phyloP scores from a whole-genome alignment of 768 basidiomycete genomes.

The Mrakia blollopis region DNA sequence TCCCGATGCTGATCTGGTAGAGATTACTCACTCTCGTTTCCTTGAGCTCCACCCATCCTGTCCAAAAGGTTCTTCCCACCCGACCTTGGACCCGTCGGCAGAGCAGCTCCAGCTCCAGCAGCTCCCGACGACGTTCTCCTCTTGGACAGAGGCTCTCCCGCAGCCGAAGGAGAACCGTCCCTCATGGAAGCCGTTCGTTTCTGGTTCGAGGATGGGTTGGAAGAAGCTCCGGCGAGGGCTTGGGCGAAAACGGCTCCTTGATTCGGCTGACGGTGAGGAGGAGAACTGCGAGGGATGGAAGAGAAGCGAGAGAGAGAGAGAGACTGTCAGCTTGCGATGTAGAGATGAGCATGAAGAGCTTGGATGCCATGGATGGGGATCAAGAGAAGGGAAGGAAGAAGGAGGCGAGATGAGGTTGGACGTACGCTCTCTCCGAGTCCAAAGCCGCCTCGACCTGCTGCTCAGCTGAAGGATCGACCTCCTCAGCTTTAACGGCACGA shows the following conservation, averaged over 20 bases:
- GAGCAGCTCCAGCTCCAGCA: background rate
- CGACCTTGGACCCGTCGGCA: slow-evolving; percentile 19
- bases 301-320: background rate
- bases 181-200: slow-evolving; percentile 1
- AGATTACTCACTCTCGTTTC: slow-evolving; percentile 18
- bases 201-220: slow-evolving; percentile 3
- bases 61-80: slow-evolving; percentile 18
- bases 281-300: background rate
- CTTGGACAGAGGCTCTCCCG: slow-evolving; percentile 12
- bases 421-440: background rate
- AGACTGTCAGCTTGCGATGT: background rate
- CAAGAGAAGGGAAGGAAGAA: slow-evolving; percentile 50
- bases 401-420: slow-evolving; percentile 42
- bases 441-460: background rate
- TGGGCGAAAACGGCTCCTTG: slow-evolving; percentile 5
- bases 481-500: slow-evolving; percentile 12
- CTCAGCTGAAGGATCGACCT: background rate
- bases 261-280: slow-evolving; percentile 11
- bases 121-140: slow-evolving; percentile 3
- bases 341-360: background rate
- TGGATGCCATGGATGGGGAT: background rate
- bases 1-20: too few relatives aligned
- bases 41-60: slow-evolving; percentile 11
- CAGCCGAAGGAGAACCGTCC: background rate
- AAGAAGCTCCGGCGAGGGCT: slow-evolving; percentile 9